These are phyloP conservation scores for Solanum chacoense DNA, from an alignment of 305 asterid genomes.

Conservation along the genomic window DNA sequence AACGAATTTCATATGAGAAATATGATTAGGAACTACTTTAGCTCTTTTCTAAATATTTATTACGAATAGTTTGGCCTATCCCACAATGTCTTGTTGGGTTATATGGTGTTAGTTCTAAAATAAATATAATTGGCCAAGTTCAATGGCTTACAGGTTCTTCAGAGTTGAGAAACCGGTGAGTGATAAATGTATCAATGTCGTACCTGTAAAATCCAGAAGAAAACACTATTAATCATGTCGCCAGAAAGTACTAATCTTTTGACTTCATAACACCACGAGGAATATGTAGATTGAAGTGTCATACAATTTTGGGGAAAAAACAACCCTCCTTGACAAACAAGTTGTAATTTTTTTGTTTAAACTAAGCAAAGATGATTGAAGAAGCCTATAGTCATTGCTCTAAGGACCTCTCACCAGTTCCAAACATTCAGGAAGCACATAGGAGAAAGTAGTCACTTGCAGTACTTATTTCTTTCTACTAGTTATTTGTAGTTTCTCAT, in stretches of 20 bases:
- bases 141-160: conserved; percentile 67
- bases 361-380: not conserved
- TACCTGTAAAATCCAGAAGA: conserved; percentile 47
- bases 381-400: not conserved
- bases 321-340: not conserved
- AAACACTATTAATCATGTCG: not conserved
- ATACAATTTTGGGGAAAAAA: not conserved
- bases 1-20: not conserved
- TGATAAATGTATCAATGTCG: conserved; percentile 61
- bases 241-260: not conserved
- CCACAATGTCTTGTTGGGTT: not conserved
- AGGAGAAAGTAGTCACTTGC: not conserved
- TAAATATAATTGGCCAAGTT: not conserved
- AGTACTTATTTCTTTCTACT: not conserved
- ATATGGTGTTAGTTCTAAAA: not conserved
- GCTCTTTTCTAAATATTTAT: not conserved
- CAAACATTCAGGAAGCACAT: not conserved
- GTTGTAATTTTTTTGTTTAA: not conserved
- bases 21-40: not conserved
- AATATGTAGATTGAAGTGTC: not conserved
- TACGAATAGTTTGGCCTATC: not conserved
- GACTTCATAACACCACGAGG: not conserved
- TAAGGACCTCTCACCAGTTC: not conserved
- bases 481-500: not conserved
- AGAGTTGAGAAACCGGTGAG: conserved; percentile 48